phyloP scores from a whole-genome alignment of 768 basidiomycete genomes.

The Suillus occidentalis region DNA sequence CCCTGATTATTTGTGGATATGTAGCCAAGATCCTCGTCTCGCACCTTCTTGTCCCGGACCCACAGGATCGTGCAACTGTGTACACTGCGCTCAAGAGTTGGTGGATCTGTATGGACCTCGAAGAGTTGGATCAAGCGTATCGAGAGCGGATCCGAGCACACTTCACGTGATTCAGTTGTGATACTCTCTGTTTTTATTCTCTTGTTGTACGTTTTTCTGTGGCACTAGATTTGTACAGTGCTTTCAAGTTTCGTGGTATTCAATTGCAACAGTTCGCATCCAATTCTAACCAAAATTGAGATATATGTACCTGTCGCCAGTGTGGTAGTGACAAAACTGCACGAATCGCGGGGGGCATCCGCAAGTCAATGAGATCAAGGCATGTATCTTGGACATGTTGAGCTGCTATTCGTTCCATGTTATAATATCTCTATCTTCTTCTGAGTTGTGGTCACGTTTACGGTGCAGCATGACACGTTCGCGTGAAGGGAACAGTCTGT shows the following conservation, averaged over 20 bases:
- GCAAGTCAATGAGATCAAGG: not conserved
- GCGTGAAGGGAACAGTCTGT: slow-evolving; percentile 68
- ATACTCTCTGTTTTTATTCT: not conserved
- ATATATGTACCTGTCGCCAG: not conserved
- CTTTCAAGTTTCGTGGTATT: slow-evolving; percentile 5
- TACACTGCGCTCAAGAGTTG: slow-evolving; percentile 54
- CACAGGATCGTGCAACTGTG: slow-evolving; percentile 61
- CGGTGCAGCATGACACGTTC: slow-evolving; percentile 71
- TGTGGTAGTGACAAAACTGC: not conserved
- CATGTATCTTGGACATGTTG: not conserved
- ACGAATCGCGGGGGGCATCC: not conserved
- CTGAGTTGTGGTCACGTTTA: slow-evolving; percentile 67
- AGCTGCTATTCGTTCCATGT: slow-evolving; percentile 64
- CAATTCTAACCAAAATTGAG: not conserved
- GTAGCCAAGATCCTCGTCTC: slow-evolving; percentile 60
- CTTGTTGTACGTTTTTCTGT: not conserved
- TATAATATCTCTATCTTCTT: slow-evolving; percentile 55
- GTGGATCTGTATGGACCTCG: slow-evolving; percentile 68
- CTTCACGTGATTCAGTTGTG: not conserved
- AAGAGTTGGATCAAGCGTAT: slow-evolving; percentile 63
- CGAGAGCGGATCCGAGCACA: slow-evolving; percentile 45
- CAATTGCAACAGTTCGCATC: not conserved
- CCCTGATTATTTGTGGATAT: not conserved
- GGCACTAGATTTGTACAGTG: slow-evolving; percentile 7
- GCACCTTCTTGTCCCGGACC: slow-evolving; percentile 61